Percentiles rank a stretch among this genome's conserved stretches.
phyloP scores from a whole-genome alignment of 192 early-diverging fungal genomes.

The Funneliformis mosseae region DNA sequence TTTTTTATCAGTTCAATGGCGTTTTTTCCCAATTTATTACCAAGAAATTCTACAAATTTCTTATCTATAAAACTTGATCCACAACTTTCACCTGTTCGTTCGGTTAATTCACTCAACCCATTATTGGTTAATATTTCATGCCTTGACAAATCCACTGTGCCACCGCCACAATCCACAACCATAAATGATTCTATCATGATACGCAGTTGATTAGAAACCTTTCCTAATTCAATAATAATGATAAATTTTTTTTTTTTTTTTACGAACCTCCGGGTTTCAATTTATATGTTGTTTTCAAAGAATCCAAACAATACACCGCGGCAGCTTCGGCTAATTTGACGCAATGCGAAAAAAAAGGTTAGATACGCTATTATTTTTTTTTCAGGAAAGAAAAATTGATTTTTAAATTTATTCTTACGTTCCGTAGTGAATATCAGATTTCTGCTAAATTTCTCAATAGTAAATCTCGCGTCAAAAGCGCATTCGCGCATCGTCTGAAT shows the following conservation, averaged over 20 bases:
- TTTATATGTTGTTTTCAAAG: background rate
- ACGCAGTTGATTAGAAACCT: background rate
- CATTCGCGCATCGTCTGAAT: background rate
- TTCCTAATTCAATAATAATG: background rate
- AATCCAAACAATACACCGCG: conserved; percentile 19
- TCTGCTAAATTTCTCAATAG: background rate
- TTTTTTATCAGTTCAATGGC: background rate
- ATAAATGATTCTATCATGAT: background rate
- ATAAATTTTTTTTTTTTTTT: background rate
- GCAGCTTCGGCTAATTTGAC: conserved; percentile 29
- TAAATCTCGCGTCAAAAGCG: background rate
- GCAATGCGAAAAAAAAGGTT: background rate
- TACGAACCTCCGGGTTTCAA: background rate
- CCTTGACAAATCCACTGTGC: background rate
- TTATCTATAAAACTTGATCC: background rate
- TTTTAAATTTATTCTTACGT: background rate
- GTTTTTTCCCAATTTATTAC: background rate
- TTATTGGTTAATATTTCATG: background rate
- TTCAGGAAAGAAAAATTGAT: background rate
- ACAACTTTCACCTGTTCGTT: background rate
- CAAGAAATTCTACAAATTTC: background rate
- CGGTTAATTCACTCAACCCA: background rate
- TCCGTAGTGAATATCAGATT: background rate
- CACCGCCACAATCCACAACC: background rate
- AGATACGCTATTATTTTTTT: background rate